phyloP scores from a whole-genome alignment of 805 yeast species.

The Candida golubevii region DNA sequence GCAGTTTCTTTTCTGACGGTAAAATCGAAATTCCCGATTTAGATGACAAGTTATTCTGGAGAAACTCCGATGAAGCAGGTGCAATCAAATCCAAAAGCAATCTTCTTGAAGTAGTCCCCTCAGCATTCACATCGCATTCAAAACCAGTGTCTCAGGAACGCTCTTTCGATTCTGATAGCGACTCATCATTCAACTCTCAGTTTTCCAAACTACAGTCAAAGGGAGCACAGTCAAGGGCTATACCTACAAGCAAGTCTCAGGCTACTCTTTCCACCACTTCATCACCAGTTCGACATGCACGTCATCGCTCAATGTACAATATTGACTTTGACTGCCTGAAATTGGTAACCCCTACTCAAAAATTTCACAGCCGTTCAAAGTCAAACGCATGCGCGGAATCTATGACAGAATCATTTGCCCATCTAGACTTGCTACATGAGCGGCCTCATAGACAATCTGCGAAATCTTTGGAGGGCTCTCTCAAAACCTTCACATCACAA shows the following conservation, averaged over 20 bases:
- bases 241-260: conserved; percentile 7
- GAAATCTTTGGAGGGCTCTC: background rate
- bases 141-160: conserved; percentile 19
- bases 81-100: conserved; percentile 14
- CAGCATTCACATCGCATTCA: conserved; percentile 29
- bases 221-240: background rate
- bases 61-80: background rate
- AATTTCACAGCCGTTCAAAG: conserved; percentile 8
- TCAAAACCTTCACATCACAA: background rate
- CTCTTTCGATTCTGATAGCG: conserved; percentile 32
- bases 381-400: conserved; percentile 4
- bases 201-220: conserved; percentile 13
- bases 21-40: conserved; percentile 42
- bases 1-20: conserved; percentile 20
- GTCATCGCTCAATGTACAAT: conserved; percentile 37
- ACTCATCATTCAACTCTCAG: conserved; percentile 21
- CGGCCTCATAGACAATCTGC: background rate
- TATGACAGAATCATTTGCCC: background rate
- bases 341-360: background rate
- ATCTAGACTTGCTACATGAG: background rate
- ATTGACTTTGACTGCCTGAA: conserved; percentile 19
- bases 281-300: conserved; percentile 32
- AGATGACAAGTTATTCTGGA: conserved; percentile 15
- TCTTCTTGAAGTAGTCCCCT: conserved; percentile 35
- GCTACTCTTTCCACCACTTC: conserved; percentile 5